A percentile compares a stretch with the other conserved stretches of the same genome.
These are phyloP conservation scores for Dissophora globulifera DNA, from an alignment of 192 early-diverging fungal species.

Conservation along the genomic window DNA sequence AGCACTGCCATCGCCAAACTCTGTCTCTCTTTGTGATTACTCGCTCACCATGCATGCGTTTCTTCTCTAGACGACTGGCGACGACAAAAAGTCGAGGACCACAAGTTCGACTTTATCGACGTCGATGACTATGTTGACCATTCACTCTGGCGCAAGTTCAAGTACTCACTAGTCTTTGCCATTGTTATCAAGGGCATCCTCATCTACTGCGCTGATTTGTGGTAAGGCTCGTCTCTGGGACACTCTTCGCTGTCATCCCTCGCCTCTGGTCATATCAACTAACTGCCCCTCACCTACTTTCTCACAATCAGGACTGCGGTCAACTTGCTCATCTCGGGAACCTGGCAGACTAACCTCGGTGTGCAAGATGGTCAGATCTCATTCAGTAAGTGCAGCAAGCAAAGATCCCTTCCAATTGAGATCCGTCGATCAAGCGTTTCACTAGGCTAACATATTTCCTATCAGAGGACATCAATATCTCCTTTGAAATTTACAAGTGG, in stretches of 20 bases:
- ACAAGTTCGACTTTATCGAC: slow-evolving; percentile 91
- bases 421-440: too few species aligned
- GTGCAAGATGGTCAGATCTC: slow-evolving; percentile 7
- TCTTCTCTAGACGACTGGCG: slow-evolving; percentile 70
- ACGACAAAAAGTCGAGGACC: slow-evolving; percentile 78
- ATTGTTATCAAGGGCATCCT: slow-evolving; percentile 77
- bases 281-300: too few species aligned
- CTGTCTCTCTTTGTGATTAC: too few species aligned
- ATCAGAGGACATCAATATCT: slow-evolving; percentile 19
- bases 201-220: slow-evolving; percentile 85
- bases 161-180: slow-evolving; percentile 69
- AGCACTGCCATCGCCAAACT: too few species aligned
- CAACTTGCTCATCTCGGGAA: slow-evolving; percentile 36
- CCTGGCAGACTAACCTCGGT: slow-evolving; percentile 27
- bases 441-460: background rate
- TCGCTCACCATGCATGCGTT: too few species aligned
- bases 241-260: too few species aligned
- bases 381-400: background rate
- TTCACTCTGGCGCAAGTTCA: slow-evolving; percentile 52
- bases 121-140: slow-evolving; percentile 73
- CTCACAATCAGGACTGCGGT: slow-evolving; percentile 53
- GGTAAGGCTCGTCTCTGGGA: slow-evolving; percentile 33
- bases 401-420: too few species aligned
- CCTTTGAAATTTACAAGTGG: slow-evolving; percentile 57
- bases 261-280: too few species aligned